phyloP scores from a whole-genome alignment of 1,139 yeast species.

The Entelexis paramagnoliae region DNA sequence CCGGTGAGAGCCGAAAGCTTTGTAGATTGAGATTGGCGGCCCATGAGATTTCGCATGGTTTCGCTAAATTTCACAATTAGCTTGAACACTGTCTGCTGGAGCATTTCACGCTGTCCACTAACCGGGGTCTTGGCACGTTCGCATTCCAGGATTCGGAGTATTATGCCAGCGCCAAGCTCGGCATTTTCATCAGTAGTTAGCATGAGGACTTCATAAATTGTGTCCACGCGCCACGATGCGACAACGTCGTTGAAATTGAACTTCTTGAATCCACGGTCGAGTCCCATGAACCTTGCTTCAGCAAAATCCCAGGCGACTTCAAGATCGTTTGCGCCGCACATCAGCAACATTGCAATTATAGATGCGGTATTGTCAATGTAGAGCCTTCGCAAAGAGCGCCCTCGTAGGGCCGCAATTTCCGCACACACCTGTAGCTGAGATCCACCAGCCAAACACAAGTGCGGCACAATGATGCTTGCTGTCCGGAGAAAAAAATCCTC shows the following conservation, averaged over 20 bases:
- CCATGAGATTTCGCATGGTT: constrained; percentile 61
- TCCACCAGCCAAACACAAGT: constrained; percentile 47
- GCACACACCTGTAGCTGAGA: constrained; percentile 51
- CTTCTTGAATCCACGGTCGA: constrained; percentile 38
- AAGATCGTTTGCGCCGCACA: constrained; percentile 35
- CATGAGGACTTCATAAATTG: constrained; percentile 31
- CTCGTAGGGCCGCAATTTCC: constrained; percentile 41
- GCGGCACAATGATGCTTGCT: constrained; percentile 65
- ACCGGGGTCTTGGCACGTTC: constrained; percentile 1
- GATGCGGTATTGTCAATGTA: constrained; percentile 33
- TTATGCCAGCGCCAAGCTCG: constrained; percentile 33
- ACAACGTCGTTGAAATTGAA: constrained; percentile 38
- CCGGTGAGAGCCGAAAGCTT: constrained; percentile 67
- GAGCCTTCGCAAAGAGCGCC: constrained; percentile 26
- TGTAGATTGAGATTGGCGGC: constrained; percentile 60
- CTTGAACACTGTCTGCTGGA: constrained; percentile 45
- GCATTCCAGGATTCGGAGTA: constrained; percentile 35
- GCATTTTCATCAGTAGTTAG: constrained; percentile 21
- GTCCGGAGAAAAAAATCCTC: constrained; percentile 59
- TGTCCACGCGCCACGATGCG: constrained; percentile 27
- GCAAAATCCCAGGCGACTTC: constrained; percentile 38
- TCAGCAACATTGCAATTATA: constrained; percentile 40
- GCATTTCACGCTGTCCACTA: constrained; percentile 20
- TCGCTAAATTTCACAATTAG: constrained; percentile 72
- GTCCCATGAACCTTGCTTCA: constrained; percentile 45